phyloP scores from a whole-genome alignment of 768 basidiomycete species.

The Tricholoma sp. region DNA sequence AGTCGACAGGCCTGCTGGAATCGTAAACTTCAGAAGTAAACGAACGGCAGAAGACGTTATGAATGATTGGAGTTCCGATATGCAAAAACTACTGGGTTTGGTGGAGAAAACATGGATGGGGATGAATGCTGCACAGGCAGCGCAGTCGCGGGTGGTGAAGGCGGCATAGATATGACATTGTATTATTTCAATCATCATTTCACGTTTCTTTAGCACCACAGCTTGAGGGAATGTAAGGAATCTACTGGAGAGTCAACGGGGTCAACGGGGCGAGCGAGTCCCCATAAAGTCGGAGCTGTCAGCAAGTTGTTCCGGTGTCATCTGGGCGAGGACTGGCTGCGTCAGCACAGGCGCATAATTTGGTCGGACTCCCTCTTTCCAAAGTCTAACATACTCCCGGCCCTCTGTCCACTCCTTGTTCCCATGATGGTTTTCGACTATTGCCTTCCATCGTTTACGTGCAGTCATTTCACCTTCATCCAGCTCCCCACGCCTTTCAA shows the following conservation, averaged over 20 bases:
- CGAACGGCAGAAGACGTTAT: slow-evolving; percentile 87
- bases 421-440: slow-evolving; percentile 43
- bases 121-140: slow-evolving; percentile 86
- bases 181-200: not conserved
- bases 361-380: slow-evolving; percentile 66
- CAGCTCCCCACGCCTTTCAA: slow-evolving; percentile 48
- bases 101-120: slow-evolving; percentile 99
- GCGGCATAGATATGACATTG: slow-evolving; percentile 16
- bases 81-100: slow-evolving; percentile 84
- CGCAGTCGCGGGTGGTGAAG: slow-evolving; percentile 57
- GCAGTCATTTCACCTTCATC: slow-evolving; percentile 60
- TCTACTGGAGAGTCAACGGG: too few species aligned
- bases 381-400: slow-evolving; percentile 63
- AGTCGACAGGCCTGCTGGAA: slow-evolving; percentile 85
- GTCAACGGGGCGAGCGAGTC: not conserved
- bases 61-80: slow-evolving; percentile 98
- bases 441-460: slow-evolving; percentile 74
- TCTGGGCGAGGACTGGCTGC: slow-evolving; percentile 24
- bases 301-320: slow-evolving; percentile 6
- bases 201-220: not conserved
- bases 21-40: slow-evolving; percentile 83
- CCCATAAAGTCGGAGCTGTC: slow-evolving; percentile 1
- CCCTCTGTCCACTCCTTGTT: slow-evolving; percentile 65
- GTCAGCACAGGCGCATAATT: slow-evolving; percentile 57
- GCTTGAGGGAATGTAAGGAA: too few species aligned